Evolutionary conservation across 345 rosid genomes (phyloP).

Genomic region (Aegle marmelos): DNA sequence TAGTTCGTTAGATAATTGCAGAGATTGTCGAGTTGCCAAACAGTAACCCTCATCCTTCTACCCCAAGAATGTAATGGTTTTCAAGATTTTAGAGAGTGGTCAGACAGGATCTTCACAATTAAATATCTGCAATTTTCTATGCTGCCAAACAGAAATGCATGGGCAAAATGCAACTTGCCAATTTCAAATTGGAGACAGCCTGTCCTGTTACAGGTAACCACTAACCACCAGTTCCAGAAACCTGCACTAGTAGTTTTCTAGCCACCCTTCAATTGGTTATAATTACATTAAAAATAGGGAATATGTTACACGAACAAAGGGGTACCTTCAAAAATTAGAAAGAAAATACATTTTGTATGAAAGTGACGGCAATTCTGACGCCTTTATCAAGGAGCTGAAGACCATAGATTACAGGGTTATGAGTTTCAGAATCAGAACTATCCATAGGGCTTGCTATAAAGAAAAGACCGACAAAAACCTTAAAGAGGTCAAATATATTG

Average conservation of each 20-base stretch:
- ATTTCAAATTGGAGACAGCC: conserved; percentile 12
- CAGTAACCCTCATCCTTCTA: not conserved
- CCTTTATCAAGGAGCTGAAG: not conserved
- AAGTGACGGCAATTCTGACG: not conserved
- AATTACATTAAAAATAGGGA: not conserved
- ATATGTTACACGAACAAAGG: not conserved
- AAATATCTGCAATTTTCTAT: not conserved
- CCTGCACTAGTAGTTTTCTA: not conserved
- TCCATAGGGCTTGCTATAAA: not conserved
- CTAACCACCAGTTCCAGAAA: conserved; percentile 3
- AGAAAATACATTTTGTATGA: not conserved
- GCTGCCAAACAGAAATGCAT: not conserved
- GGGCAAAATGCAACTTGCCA: conserved; percentile 8
- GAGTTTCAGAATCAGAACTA: not conserved
- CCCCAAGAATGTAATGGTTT: not conserved
- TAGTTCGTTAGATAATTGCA: not conserved
- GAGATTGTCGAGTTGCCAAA: not conserved
- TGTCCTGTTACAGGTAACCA: not conserved
- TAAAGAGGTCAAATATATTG: not conserved
- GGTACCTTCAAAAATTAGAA: not conserved
- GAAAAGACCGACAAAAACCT: not conserved
- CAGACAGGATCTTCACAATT: not conserved
- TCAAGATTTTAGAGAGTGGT: not conserved
- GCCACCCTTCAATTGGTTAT: not conserved
- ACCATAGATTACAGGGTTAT: not conserved